Base-by-base conservation (phyloP, 257 asterid species). In the Scutellaria baicalensis region DNA sequence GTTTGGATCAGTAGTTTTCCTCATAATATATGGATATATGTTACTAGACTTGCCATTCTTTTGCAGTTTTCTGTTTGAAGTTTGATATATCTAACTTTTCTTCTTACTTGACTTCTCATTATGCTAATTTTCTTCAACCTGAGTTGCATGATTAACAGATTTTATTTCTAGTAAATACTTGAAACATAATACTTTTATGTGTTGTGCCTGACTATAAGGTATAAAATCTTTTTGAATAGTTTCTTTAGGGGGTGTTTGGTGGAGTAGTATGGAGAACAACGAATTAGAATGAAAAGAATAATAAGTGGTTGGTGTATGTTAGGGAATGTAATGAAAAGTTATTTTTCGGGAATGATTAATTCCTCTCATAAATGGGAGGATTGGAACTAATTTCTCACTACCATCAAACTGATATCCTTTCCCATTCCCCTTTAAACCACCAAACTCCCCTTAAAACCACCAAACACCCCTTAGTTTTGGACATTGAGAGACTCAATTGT, bases 401-500 rank as follows among this genome's bases (percentile, higher is more conserved):
- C 33, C 33, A 27, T 27, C 33, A 27, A 27, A 27, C 33, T 2
- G 33, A 27, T 5, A 27, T 27, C 33, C 33, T 27, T 27, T 27
- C 33, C 33, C 33, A 27, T 27, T 27, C 33, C 33, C 33, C 33
- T 27, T 27, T 27, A 27, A 3, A 27, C 4, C 33, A 27, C 33
- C 5, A 5, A 1, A 27, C 33, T 2, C 33, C 33, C 33, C 33
- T 58, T 23, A 23, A 27, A 3, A 27, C 4, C 33, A 27, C 33
- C 5, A 5, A 1, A 27, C 33, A 27, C 33, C 33, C 33, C 33
- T 58, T 23, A 23, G 47, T 33, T 49, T 50, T 60, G 16, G 69
- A 67, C 77, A 43, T 13, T 50, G 43, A 65, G 65, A 58, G 68
- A 23, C 67, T 78, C 72, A 68, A 82, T 72, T 52, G 44, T 75